phyloP scores from a whole-genome alignment of 2,329 filamentous ascomycete genomes.

The Remersonia thermophila region DNA sequence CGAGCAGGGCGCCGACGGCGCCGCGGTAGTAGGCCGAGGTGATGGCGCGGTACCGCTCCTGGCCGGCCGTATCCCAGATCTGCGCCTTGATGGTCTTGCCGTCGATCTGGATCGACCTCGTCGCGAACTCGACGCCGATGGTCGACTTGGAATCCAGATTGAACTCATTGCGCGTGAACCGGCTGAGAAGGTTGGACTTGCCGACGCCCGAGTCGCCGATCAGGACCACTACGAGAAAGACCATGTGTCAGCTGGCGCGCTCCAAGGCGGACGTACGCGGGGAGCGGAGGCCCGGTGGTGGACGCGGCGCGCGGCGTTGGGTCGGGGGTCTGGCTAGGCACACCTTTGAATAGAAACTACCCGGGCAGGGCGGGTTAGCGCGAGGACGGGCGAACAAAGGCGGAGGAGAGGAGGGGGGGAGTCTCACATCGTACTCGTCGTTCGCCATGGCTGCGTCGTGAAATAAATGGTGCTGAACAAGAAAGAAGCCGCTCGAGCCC shows the following conservation, averaged over 20 bases:
- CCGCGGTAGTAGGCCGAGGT: constrained; percentile 98
- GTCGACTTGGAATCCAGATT: constrained; percentile 99
- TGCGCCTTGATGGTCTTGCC: constrained; percentile 99
- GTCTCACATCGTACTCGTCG: constrained; percentile 97
- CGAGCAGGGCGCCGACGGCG: constrained; percentile 89
- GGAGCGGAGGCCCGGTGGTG: constrained; percentile 18
- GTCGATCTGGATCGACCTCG: constrained; percentile 95
- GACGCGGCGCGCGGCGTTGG: background rate
- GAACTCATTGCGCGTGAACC: constrained; percentile 99
- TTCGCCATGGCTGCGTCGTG: constrained; percentile 68
- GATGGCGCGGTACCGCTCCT: constrained; percentile 98
- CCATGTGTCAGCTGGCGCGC: too few species aligned
- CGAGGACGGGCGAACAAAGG: constrained; percentile 13
- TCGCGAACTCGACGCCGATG: constrained; percentile 98
- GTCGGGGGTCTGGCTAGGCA: constrained; percentile 25
- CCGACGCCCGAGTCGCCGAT: constrained; percentile 99
- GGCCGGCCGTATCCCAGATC: constrained; percentile 98
- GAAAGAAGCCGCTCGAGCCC: constrained; percentile 17
- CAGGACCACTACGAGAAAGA: constrained; percentile 60
- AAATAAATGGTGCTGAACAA: constrained; percentile 12
- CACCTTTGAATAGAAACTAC: constrained; percentile 99
- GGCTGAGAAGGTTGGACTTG: constrained; percentile 98
- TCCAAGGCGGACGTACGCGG: constrained; percentile 15
- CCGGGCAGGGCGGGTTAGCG: constrained; percentile 24
- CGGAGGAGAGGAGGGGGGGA: constrained; percentile 11